A percentile compares a stretch with the other conserved stretches of the same genome.
phyloP scores from a whole-genome alignment of 495 filamentous ascomycete species.

The Tuber calosporum region DNA sequence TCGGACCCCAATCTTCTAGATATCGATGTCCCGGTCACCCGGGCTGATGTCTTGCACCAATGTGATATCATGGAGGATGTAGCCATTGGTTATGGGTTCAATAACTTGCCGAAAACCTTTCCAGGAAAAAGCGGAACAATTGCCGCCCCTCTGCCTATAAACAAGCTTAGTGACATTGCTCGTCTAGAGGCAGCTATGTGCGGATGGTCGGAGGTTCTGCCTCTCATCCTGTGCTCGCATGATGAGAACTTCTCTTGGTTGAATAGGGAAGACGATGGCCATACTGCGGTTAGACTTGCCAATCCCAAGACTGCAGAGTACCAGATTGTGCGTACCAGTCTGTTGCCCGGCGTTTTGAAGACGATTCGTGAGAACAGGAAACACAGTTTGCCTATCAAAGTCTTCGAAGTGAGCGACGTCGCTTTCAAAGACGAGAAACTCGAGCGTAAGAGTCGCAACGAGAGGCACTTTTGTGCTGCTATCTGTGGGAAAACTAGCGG shows the following conservation, averaged over 20 bases:
- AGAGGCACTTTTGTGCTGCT: constrained; percentile 89
- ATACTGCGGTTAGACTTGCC: constrained; percentile 74
- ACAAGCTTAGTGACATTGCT: constrained; percentile 90
- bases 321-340: constrained; percentile 84
- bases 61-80: constrained; percentile 99
- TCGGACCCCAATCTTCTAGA: constrained; percentile 61
- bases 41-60: constrained; percentile 91
- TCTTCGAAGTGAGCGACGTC: constrained; percentile 89
- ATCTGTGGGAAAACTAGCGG: constrained; percentile 92
- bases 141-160: constrained; percentile 78
- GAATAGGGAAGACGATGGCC: constrained; percentile 83
- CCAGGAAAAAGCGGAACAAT: constrained; percentile 77
- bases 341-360: constrained; percentile 88
- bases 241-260: constrained; percentile 98
- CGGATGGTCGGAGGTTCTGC: constrained; percentile 94
- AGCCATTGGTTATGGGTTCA: constrained; percentile 93
- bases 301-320: constrained; percentile 97
- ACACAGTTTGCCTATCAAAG: constrained; percentile 79
- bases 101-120: constrained; percentile 76
- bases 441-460: constrained; percentile 83
- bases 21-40: constrained; percentile 74
- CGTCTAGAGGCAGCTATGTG: constrained; percentile 86
- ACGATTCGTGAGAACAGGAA: constrained; percentile 92
- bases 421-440: constrained; percentile 71
- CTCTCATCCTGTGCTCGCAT: constrained; percentile 92